Conservation (phyloP, 2,329 filamentous ascomycete genomes). For the Hyphodiscus sp. region DNA sequence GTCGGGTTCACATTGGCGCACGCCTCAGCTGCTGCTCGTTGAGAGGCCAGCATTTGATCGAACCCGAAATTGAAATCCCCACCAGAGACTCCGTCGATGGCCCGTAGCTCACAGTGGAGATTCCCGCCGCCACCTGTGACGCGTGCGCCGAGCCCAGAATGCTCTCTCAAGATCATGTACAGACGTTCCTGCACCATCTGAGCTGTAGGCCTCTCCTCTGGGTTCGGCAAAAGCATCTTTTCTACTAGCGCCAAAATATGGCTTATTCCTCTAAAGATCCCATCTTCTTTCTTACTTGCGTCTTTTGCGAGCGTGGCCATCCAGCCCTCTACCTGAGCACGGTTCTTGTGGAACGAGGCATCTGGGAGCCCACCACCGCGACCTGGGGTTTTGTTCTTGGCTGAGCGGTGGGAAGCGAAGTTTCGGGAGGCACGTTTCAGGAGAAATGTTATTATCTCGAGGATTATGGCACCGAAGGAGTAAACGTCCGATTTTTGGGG, state of each 20-base stretch:
- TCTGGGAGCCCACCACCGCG: conserved; percentile 54
- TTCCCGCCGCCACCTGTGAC: neutral
- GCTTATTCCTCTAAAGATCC: conserved; percentile 43
- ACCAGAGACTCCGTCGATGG: conserved; percentile 1
- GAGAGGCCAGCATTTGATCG: conserved; percentile 25
- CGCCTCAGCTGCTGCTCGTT: conserved; percentile 26
- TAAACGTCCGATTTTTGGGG: conserved; percentile 63
- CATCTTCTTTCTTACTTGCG: conserved; percentile 40
- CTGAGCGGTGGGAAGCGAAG: conserved; percentile 60
- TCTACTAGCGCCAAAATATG: conserved; percentile 47
- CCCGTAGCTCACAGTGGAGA: conserved; percentile 23
- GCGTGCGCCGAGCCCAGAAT: conserved; percentile 15
- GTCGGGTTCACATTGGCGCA: conserved; percentile 23
- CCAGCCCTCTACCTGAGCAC: conserved; percentile 63
- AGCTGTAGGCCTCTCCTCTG: conserved; percentile 47
- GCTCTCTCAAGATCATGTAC: conserved; percentile 43
- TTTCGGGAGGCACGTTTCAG: conserved; percentile 60
- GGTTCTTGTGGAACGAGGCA: conserved; percentile 66
- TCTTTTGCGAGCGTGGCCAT: conserved; percentile 55
- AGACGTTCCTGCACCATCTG: conserved; percentile 45
- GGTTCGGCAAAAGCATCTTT: conserved; percentile 47
- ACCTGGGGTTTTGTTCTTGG: conserved; percentile 50
- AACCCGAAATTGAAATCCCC: conserved; percentile 23
- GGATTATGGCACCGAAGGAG: conserved; percentile 64
- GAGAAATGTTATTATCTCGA: conserved; percentile 64